Evolutionary conservation across 2,329 filamentous ascomycete species (phyloP).

Genomic region (Fusarium clavum): DNA sequence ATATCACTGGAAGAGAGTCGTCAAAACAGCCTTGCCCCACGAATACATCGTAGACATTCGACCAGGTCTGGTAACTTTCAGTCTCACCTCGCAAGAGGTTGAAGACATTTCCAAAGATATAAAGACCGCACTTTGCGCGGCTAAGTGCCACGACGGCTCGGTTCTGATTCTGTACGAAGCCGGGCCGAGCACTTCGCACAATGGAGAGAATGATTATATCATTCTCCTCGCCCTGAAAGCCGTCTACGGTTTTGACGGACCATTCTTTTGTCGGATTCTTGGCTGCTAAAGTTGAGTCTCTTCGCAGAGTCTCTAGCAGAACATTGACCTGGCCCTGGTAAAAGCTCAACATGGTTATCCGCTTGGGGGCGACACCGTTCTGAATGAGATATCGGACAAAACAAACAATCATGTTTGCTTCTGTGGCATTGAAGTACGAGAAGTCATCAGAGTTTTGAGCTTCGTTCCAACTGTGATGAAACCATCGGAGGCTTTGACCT

Average conservation of each 20-base stretch:
- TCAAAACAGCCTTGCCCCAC: constrained; percentile 47
- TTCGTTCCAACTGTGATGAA: constrained; percentile 70
- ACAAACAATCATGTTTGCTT: constrained; percentile 80
- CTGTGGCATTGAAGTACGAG: constrained; percentile 75
- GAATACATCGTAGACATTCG: constrained; percentile 57
- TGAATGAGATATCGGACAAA: constrained; percentile 78
- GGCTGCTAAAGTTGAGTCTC: constrained; percentile 43
- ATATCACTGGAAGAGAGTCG: constrained; percentile 69
- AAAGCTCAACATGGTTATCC: constrained; percentile 86
- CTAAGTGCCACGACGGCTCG: constrained; percentile 70
- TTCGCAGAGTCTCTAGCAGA: constrained; percentile 63
- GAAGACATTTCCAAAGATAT: constrained; percentile 82
- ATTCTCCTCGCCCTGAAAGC: constrained; percentile 92
- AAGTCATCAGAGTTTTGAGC: constrained; percentile 66
- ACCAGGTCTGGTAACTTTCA: constrained; percentile 55
- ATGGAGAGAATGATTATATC: constrained; percentile 84
- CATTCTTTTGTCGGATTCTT: constrained; percentile 50
- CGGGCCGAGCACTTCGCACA: constrained; percentile 79
- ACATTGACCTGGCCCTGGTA: constrained; percentile 85
- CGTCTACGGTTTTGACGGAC: constrained; percentile 85
- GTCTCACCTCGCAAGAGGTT: constrained; percentile 60
- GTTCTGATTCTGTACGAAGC: constrained; percentile 76
- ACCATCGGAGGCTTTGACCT: constrained; percentile 55
- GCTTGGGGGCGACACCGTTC: constrained; percentile 68
- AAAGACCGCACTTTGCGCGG: constrained; percentile 82